phyloP scores from a whole-genome alignment of 805 yeast species.

The Blastobotrys peoriensis region DNA sequence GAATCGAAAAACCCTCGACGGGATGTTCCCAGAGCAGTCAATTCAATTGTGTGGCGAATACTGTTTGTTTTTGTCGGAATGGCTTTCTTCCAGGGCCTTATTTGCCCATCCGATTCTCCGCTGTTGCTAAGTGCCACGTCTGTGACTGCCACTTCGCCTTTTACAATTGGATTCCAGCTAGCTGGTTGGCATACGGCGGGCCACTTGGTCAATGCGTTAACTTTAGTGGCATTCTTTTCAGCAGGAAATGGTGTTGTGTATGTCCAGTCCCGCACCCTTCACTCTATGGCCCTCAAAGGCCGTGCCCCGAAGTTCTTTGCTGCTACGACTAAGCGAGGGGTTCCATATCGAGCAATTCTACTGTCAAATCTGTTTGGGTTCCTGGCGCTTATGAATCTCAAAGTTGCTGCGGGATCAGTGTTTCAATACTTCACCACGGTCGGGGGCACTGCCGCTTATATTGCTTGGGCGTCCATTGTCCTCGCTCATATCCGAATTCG shows the following conservation, averaged over 20 bases:
- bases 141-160: conserved; percentile 62
- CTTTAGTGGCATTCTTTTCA: conserved; percentile 69
- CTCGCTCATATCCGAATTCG: conserved; percentile 65
- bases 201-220: conserved; percentile 69
- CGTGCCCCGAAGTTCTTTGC: conserved; percentile 66
- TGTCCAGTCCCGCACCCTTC: conserved; percentile 62
- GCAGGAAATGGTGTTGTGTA: conserved; percentile 80
- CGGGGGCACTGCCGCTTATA: conserved; percentile 66
- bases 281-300: conserved; percentile 65
- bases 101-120: conserved; percentile 66
- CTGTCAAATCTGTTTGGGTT: conserved; percentile 50
- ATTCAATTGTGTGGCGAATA: conserved; percentile 64
- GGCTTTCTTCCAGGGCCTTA: conserved; percentile 69
- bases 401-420: conserved; percentile 32
- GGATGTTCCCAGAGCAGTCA: conserved; percentile 69
- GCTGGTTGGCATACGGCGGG: conserved; percentile 63
- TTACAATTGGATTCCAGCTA: conserved; percentile 68
- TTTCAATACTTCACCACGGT: conserved; percentile 54
- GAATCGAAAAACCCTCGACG: conserved; percentile 69
- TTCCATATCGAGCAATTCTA: conserved; percentile 55
- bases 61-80: conserved; percentile 66
- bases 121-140: conserved; percentile 43
- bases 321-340: conserved; percentile 59
- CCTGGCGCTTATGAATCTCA: conserved; percentile 63
- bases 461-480: conserved; percentile 69